Base-by-base conservation (phyloP, 2,329 filamentous ascomycete genomes). In the Colletotrichum endophyticum region DNA sequence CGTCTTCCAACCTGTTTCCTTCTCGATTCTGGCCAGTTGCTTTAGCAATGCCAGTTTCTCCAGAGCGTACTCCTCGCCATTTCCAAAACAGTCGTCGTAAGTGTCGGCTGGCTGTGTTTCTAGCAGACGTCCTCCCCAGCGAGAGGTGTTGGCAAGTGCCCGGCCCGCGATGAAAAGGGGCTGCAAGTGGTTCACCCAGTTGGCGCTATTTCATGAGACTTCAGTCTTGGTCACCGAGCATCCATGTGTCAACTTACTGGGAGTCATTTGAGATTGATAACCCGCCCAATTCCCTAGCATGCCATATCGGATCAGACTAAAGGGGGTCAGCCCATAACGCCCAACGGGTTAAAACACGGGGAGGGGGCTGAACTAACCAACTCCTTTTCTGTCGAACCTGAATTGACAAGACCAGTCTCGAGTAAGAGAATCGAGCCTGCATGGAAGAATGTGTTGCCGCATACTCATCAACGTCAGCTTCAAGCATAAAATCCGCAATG, bases 141-240 rank as follows among this genome's bases (percentile, higher is more conserved):
- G 59, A 22, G 39, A 44, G n/a, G 11, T 39, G 11, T 66, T 66
- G 27, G 62, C 49, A 27, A 72, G 34, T 15, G 36, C 49, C 44
- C 62, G 70, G 25, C 77, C 77, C 5, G 77, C 77, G 15, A 78
- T 74, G 64, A 72, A 78, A 15, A 78, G 66, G 5, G 74, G 74
- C 49, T 77, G 77, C 1, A 78, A 44, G 27, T 78, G 77, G 34
- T 75, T 78, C 11, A 78, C 71, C 74, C 77, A 75, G 57, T 77
- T 78, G 22, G 77, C 71, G 22, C 77, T 77, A 19, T 13, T 27
- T 30, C 49, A 34, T 8, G 6, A 22, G n/a, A 22, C 22, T 22
- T 30, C 19, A 16, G 19, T 11, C 28, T 22, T 32, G 15, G 12
- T 53, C 32, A 53, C 19, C 16, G 28, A 28, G 12, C 25, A 7